phyloP scores from a whole-genome alignment of 441 rosid genomes.

The Aquilaria agallochum region DNA sequence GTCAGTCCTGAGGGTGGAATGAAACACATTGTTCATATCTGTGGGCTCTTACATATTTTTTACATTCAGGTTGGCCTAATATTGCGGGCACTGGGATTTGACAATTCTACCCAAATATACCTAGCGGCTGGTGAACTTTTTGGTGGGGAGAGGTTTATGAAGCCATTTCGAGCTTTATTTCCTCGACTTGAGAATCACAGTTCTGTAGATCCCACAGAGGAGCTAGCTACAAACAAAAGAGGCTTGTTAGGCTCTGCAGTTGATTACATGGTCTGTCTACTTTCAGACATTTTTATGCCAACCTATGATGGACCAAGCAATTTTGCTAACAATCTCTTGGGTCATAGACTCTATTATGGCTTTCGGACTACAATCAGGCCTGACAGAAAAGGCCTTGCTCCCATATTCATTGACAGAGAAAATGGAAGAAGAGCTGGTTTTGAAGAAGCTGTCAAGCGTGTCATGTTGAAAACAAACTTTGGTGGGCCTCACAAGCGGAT shows the following conservation, averaged over 20 bases:
- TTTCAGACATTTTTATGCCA: slow-evolving; percentile 95
- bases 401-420: slow-evolving; percentile 69
- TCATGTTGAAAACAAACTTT: slow-evolving; percentile 82
- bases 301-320: slow-evolving; percentile 99
- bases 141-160: slow-evolving; percentile 92
- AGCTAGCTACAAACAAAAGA: slow-evolving; percentile 50
- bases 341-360: slow-evolving; percentile 93
- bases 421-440: slow-evolving; percentile 62
- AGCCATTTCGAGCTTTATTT: slow-evolving; percentile 72
- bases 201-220: slow-evolving; percentile 76
- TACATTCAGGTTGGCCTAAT: slow-evolving; percentile 82
- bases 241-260: slow-evolving; percentile 98
- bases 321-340: slow-evolving; percentile 96
- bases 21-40: not conserved
- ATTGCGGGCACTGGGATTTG: slow-evolving; percentile 83
- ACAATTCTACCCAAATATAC: slow-evolving; percentile 83
- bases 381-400: slow-evolving; percentile 87
- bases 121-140: slow-evolving; percentile 95
- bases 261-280: slow-evolving; percentile 99
- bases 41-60: slow-evolving; percentile 7
- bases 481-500: slow-evolving; percentile 91
- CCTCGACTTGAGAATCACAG: slow-evolving; percentile 95
- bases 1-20: not conserved
- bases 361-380: slow-evolving; percentile 95
- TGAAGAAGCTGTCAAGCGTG: slow-evolving; percentile 76